A percentile compares a stretch with the other conserved stretches of the same genome.
Conservation (phyloP, 345 rosid genomes). For the Nephelium lappaceum region DNA sequence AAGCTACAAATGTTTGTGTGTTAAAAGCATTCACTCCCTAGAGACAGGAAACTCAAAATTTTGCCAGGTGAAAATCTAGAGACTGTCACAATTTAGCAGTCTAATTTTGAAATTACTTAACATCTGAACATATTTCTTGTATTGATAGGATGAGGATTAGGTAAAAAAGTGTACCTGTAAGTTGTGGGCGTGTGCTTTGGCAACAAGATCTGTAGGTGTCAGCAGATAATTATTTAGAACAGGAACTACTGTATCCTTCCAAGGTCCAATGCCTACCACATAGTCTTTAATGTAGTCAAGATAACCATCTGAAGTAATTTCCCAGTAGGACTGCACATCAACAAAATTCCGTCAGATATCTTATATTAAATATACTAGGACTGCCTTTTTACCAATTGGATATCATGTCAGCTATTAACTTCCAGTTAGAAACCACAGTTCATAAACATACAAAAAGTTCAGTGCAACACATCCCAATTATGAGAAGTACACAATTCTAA, state of each 20-base stretch:
- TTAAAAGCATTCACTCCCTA: too few relatives aligned
- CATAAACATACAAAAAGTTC: too few relatives aligned
- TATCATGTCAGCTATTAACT: too few relatives aligned
- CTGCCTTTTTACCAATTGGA: not conserved
- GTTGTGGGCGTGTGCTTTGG: slow-evolving; percentile 73
- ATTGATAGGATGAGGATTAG: not conserved
- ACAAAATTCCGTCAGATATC: slow-evolving; percentile 13
- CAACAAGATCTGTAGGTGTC: slow-evolving; percentile 84
- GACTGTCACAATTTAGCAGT: not conserved
- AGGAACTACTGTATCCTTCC: slow-evolving; percentile 96
- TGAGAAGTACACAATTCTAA: too few relatives aligned
- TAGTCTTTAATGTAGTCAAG: slow-evolving; percentile 74
- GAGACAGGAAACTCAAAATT: too few relatives aligned
- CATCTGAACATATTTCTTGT: not conserved
- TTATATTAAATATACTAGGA: not conserved
- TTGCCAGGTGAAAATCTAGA: not conserved
- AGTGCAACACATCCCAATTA: too few relatives aligned
- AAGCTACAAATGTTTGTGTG: too few relatives aligned
- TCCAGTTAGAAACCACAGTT: too few relatives aligned
- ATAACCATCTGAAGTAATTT: slow-evolving; percentile 81
- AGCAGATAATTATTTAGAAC: slow-evolving; percentile 54
- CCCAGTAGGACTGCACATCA: slow-evolving; percentile 74
- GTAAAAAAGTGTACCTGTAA: slow-evolving; percentile 60
- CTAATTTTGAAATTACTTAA: not conserved
- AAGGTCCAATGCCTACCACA: slow-evolving; percentile 95